Base-by-base conservation (phyloP, 768 basidiomycete species). In the Trametes villosa region DNA sequence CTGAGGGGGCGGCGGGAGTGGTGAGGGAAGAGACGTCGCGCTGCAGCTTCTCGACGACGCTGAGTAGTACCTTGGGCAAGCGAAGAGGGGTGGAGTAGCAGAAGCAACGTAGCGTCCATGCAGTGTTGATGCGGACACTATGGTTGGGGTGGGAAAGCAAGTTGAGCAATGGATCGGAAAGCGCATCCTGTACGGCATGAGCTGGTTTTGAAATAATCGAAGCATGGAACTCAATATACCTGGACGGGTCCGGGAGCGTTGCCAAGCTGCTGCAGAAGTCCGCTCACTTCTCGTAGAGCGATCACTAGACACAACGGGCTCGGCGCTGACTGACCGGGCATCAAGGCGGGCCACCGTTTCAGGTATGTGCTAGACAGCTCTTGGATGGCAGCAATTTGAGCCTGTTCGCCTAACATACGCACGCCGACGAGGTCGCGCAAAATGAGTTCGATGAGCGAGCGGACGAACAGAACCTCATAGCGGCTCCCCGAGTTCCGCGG, bases 201-300 rank as follows among this genome's bases (percentile, higher is more conserved):
- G 45, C 42, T 45, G 33, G 24, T 24, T 24, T 12, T 22, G 27
- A 48, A 31, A 47, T 46, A 36, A 27, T 12, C 36, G 3, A 53
- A 38, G 26, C 18, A 9, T 54, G 12, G 2, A 41, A 53, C 13
- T 41, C 26, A 6, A 26, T 24, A 4, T 62, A 86, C 90, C 81
- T 94, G 92, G 3, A 97, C 90, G 3, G 89, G 89, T 51, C 90
- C 86, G 4, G 95, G 94, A 0, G 95, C 91, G 72, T 94, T 97
- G 0, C 96, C 96, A 27, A 98, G 83, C 66, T 94, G 92, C 59
- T 90, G 89, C 17, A 98, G 74, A 18, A 98, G 75, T 0, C 91
- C 92, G 0, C 93, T 88, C 22, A 94, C 87, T 72, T 98, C 96
- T 53, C 87, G 81, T 22, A 98, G 77, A 7, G 86, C 87, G 30